These are phyloP conservation scores for Didymellaceae sp. DNA, from an alignment of 2,329 filamentous ascomycete species.

Conservation along the genomic window DNA sequence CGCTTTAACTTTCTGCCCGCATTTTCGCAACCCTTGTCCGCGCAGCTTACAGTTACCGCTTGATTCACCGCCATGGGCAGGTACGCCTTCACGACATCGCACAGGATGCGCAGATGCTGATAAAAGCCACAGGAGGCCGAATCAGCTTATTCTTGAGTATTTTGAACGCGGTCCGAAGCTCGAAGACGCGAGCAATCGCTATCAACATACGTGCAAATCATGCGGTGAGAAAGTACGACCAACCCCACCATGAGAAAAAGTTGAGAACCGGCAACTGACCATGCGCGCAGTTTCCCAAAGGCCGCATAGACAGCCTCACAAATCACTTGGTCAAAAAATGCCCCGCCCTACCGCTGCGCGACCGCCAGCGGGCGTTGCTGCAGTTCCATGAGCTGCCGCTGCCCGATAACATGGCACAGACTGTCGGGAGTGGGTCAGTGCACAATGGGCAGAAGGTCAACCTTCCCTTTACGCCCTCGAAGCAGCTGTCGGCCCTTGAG, in stretches of 20 bases:
- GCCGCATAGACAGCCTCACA: conserved; percentile 81
- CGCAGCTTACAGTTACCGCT: conserved; percentile 15
- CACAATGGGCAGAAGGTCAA: conserved; percentile 43
- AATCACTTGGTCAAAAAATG: conserved; percentile 87
- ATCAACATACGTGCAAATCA: conserved; percentile 87
- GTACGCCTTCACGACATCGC: conserved; percentile 7
- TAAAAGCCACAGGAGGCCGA: conserved; percentile 67
- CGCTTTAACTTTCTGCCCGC: conserved; percentile 9
- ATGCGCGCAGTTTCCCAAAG: conserved; percentile 73
- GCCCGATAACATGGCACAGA: conserved; percentile 47
- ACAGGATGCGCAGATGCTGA: conserved; percentile 9
- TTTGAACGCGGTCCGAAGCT: conserved; percentile 88
- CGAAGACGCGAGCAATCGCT: conserved; percentile 87
- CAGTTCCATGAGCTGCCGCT: conserved; percentile 72
- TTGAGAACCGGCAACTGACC: conserved; percentile 29
- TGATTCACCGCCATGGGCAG: conserved; percentile 20
- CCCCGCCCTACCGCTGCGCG: conserved; percentile 74
- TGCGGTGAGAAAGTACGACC: conserved; percentile 73
- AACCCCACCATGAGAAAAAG: conserved; percentile 25
- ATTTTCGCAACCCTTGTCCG: conserved; percentile 8
- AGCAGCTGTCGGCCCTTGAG: conserved; percentile 79
- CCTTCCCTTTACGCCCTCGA: conserved; percentile 54
- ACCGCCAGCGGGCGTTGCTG: conserved; percentile 76
- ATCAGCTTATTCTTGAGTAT: conserved; percentile 84
- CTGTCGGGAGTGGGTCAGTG: conserved; percentile 25